Percentiles rank a stretch among this genome's conserved stretches.
Evolutionary conservation across 257 asterid genomes (phyloP).

Genomic region (Avicennia marina): DNA sequence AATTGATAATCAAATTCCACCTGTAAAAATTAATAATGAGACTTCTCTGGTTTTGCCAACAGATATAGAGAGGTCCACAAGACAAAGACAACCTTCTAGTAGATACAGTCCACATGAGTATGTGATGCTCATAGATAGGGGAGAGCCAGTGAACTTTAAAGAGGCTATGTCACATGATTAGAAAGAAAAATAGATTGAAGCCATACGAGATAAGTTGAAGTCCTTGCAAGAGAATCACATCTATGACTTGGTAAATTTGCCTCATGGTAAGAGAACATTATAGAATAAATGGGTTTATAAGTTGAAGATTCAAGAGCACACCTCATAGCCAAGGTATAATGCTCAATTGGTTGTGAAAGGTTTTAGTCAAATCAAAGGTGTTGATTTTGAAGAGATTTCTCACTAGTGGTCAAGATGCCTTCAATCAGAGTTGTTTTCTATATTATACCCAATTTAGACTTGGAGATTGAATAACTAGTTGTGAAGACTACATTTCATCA

Average conservation of each 20-base stretch:
- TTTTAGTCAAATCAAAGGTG: neutral
- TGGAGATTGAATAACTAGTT: neutral
- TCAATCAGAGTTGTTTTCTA: neutral
- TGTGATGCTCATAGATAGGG: neutral
- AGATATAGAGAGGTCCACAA: neutral
- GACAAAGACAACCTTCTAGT: neutral
- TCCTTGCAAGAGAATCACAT: neutral
- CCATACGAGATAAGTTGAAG: neutral
- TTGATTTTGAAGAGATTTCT: neutral
- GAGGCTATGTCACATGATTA: neutral
- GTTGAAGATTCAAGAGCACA: neutral
- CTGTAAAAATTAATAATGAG: too few relatives aligned
- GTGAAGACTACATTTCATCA: neutral
- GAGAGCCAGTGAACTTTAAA: neutral
- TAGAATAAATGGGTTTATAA: conserved; percentile 6
- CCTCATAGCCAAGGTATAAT: neutral
- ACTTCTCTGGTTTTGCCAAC: too few relatives aligned
- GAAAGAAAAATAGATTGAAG: neutral
- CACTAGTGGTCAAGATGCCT: neutral
- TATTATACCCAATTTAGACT: neutral
- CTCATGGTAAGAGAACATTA: neutral
- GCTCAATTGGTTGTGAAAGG: neutral
- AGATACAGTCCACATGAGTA: neutral
- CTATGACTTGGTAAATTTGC: neutral
- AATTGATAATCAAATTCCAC: too few relatives aligned